Percentiles rank a stretch among this genome's conserved stretches.
Evolutionary conservation across 2,329 filamentous ascomycete species (phyloP).

Genomic region (Clonostachys byssicola): DNA sequence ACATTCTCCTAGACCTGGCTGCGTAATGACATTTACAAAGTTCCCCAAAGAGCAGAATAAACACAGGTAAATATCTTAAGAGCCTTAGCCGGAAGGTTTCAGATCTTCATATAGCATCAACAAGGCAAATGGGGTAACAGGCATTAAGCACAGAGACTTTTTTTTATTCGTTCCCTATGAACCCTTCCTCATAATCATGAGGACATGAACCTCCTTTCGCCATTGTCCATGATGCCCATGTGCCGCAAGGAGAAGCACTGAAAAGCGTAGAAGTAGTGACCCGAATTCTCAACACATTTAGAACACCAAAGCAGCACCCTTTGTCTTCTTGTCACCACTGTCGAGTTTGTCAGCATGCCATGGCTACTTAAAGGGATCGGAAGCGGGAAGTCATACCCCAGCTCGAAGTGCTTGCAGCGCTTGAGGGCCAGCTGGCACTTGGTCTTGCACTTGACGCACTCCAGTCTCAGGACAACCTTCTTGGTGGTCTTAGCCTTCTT

Average conservation of each 20-base stretch:
- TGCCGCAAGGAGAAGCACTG: constrained; percentile 37
- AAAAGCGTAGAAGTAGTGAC: constrained; percentile 31
- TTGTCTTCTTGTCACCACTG: constrained; percentile 99
- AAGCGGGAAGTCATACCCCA: constrained; percentile 61
- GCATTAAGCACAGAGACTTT: background rate
- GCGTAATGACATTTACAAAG: background rate
- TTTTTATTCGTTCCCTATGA: constrained; percentile 30
- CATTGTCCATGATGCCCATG: constrained; percentile 43
- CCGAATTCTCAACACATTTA: constrained; percentile 62
- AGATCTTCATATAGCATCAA: too few species aligned
- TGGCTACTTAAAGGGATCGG: constrained; percentile 6
- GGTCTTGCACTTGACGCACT: constrained; percentile 97
- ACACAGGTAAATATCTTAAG: background rate
- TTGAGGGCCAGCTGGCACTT: constrained; percentile 98
- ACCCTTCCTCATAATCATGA: constrained; percentile 28
- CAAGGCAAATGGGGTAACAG: too few species aligned
- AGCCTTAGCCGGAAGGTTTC: background rate
- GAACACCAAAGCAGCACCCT: constrained; percentile 99
- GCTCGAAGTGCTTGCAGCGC: constrained; percentile 99
- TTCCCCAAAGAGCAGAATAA: background rate
- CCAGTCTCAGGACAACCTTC: constrained; percentile 98
- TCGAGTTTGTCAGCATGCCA: constrained; percentile 12
- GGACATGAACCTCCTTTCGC: constrained; percentile 41
- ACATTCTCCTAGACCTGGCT: background rate
- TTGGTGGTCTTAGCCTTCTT: constrained; percentile 99